Base-by-base conservation (phyloP, 2,329 filamentous ascomycete species). In the Leptographium radiaticola region DNA sequence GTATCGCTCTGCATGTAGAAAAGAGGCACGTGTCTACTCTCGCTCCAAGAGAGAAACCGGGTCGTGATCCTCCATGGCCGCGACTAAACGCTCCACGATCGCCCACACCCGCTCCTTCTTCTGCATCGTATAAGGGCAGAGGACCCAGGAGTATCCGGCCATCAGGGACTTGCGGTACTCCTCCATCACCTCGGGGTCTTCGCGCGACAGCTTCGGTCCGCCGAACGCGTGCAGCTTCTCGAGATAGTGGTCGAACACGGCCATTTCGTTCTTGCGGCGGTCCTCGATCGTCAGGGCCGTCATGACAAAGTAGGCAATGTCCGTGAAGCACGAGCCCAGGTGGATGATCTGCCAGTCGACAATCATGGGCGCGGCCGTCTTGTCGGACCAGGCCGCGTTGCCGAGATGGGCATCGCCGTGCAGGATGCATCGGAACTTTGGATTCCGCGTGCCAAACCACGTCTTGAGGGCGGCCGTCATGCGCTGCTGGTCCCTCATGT, bases 271-370 rank as follows among this genome's bases (percentile, higher is more conserved):
- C 30, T 58, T 56, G n/a, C 66, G 60, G 47, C 67, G 61, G 52
- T 68, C 65, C 56, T 66, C 63, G 42, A 66, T 49, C 31, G 58
- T 61, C n/a, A 70, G 58, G 12, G 65, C 63, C 39, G 65, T 62
- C 8, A 55, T 61, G 38, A 69, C 54, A 55, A 64, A 68, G 57
- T 69, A 70, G 0, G 63, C 59, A 18, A 69, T 56, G 51, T 49
- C 48, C 2, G 36, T 39, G 48, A 49, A 49, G 36, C 34, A 40
- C 12, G 49, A 66, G 25, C 66, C 65, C 52, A 67, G 62, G 56
- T 67, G 64, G n/a, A 67, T 62, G 49, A 62, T 62, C 56, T 69
- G 66, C 63, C 64, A 69, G 59, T 69, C 67, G 30, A 69, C 60
- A 57, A 68, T 68, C 15, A 63, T 60, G 42, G 64, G 64, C 6